A percentile compares a stretch with the other conserved stretches of the same genome.
phyloP scores from a whole-genome alignment of 306 rosid genomes.

The Ceratonia siliqua region DNA sequence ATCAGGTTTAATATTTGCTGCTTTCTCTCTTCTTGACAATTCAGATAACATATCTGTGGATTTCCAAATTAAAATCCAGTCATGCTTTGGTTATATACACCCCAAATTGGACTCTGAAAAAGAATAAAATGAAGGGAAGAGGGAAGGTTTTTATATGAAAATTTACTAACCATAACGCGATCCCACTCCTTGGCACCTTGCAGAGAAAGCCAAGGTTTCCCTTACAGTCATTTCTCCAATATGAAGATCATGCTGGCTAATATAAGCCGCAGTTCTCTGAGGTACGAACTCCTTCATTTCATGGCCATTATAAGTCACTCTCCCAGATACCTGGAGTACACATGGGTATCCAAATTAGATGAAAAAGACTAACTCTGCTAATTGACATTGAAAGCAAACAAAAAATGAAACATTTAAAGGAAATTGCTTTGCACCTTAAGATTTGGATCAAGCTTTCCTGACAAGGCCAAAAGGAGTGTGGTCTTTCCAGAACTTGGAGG shows the following conservation, averaged over 20 bases:
- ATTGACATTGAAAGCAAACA: neutral
- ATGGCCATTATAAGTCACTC: slow-evolving; percentile 54
- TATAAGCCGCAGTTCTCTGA: slow-evolving; percentile 85
- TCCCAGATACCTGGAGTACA: slow-evolving; percentile 39
- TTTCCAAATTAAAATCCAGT: neutral
- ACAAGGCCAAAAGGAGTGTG: slow-evolving; percentile 69
- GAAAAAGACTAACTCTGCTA: neutral
- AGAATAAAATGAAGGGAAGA: neutral
- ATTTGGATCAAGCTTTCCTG: slow-evolving; percentile 71
- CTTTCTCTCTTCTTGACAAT: slow-evolving; percentile 70
- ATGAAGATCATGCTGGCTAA: slow-evolving; percentile 84
- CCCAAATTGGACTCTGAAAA: neutral
- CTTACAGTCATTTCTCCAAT: slow-evolving; percentile 93
- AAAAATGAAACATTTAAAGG: neutral
- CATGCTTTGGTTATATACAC: neutral
- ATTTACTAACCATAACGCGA: slow-evolving; percentile 64
- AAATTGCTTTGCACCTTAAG: slow-evolving; percentile 46
- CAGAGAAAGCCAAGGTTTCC: slow-evolving; percentile 89
- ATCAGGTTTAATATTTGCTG: slow-evolving; percentile 71
- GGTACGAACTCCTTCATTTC: slow-evolving; percentile 60
- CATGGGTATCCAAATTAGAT: neutral
- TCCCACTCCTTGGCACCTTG: slow-evolving; percentile 87
- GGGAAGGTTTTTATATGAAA: neutral
- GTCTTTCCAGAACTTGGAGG: slow-evolving; percentile 97
- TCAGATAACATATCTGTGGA: slow-evolving; percentile 56